Percentiles rank a stretch among this genome's conserved stretches.
These are phyloP conservation scores for Alternaria sp. DNA, from an alignment of 2,329 filamentous ascomycete species.

Conservation along the genomic window DNA sequence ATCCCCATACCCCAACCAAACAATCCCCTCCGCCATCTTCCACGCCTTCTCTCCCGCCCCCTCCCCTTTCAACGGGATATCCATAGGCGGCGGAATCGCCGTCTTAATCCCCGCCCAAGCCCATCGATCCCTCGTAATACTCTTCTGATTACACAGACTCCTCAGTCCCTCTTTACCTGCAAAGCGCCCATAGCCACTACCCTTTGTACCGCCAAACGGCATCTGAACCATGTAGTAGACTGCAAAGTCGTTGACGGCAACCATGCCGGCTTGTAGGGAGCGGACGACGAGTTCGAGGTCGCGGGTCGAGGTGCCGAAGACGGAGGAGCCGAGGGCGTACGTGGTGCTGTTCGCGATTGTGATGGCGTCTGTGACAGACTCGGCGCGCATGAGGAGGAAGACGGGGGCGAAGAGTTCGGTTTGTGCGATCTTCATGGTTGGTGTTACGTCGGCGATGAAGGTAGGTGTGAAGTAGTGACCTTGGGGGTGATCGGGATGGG, in stretches of 20 bases:
- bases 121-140: constrained; percentile 78
- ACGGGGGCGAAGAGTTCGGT: constrained; percentile 93
- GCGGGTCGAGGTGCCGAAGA: constrained; percentile 74
- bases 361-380: constrained; percentile 71
- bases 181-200: constrained; percentile 89
- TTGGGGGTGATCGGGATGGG: constrained; percentile 73
- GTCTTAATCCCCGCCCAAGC: constrained; percentile 68
- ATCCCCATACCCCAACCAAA: constrained; percentile 57
- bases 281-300: constrained; percentile 68
- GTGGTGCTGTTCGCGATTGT: constrained; percentile 79
- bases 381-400: constrained; percentile 81
- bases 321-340: constrained; percentile 86
- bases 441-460: constrained; percentile 85
- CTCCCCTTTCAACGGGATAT: constrained; percentile 72
- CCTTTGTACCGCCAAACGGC: constrained; percentile 89
- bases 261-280: constrained; percentile 82
- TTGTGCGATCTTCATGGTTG: constrained; percentile 83
- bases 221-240: constrained; percentile 92
- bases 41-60: constrained; percentile 47
- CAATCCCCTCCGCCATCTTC: constrained; percentile 53
- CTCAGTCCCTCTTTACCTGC: constrained; percentile 87
- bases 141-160: constrained; percentile 85
- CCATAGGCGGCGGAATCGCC: constrained; percentile 77
- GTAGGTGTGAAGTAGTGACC: constrained; percentile 96
- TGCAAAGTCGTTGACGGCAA: constrained; percentile 94